Conservation (phyloP, 1,284 basidiomycete species). For the Coniferiporia sulphurascens region DNA sequence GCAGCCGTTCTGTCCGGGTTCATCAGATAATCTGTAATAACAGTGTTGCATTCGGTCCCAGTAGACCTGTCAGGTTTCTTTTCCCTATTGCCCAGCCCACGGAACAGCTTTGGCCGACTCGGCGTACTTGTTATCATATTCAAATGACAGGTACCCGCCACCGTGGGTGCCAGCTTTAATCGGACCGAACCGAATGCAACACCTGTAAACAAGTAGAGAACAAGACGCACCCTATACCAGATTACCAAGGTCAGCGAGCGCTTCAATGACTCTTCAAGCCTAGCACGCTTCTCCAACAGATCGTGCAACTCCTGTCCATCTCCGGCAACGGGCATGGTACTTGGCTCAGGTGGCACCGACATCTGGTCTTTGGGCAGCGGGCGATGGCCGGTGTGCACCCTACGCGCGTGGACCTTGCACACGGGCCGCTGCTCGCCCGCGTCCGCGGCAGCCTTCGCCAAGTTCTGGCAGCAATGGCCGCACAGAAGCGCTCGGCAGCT, state of each 20-base stretch:
- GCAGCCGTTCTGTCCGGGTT: conserved; percentile 39
- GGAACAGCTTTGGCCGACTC: no score
- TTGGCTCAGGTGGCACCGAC: not conserved
- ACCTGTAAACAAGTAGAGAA: not conserved
- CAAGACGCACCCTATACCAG: conserved; percentile 53
- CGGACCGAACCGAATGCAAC: not conserved
- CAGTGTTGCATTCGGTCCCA: not conserved
- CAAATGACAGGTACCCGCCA: no score
- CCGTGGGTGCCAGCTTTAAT: no score
- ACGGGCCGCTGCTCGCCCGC: conserved; percentile 17
- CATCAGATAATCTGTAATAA: conserved; percentile 15
- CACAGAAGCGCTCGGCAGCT: conserved; percentile 17
- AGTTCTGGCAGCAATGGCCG: conserved; percentile 18
- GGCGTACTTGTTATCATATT: no score
- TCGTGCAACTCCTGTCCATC: conserved; percentile 9
- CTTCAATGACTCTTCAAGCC: conserved; percentile 17
- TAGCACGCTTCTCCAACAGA: conserved; percentile 13
- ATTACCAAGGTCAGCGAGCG: conserved; percentile 57
- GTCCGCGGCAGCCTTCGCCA: conserved; percentile 13
- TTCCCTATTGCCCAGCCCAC: no score
- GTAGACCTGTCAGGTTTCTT: no score
- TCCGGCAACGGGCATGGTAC: not conserved
- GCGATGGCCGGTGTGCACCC: conserved; percentile 16
- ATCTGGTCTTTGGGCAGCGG: conserved; percentile 9
- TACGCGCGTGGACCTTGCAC: conserved; percentile 18